These are phyloP conservation scores for Triticum urartu DNA, from an alignment of 176 grass and related monocot genomes.

Conservation along the genomic window DNA sequence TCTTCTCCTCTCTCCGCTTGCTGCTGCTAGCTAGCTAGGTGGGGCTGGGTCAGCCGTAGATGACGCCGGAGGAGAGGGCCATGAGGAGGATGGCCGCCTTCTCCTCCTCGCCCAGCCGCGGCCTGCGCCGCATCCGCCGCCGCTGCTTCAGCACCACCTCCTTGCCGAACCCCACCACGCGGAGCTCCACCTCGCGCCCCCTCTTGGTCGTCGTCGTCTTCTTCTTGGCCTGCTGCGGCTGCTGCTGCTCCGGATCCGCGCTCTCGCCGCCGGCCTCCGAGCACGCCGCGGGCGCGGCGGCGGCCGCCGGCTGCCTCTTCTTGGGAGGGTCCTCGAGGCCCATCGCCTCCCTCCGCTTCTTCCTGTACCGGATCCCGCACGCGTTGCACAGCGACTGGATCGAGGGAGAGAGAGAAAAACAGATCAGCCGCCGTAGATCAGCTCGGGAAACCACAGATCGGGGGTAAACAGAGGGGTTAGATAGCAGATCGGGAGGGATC, in stretches of 20 bases:
- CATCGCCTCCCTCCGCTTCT: constrained; percentile 66
- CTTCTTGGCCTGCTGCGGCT: constrained; percentile 19
- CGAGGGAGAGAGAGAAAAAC: neutral
- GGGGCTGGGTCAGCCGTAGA: constrained; percentile 49
- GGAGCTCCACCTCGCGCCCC: constrained; percentile 36
- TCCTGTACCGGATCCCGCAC: constrained; percentile 95
- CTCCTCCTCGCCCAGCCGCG: constrained; percentile 65
- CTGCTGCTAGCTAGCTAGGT: neutral
- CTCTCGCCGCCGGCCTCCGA: constrained; percentile 35
- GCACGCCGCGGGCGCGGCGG: constrained; percentile 9
- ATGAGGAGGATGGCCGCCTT: constrained; percentile 86
- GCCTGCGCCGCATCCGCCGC: constrained; percentile 62
- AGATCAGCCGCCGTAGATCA: constrained; percentile 1
- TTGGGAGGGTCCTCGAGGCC: constrained; percentile 49
- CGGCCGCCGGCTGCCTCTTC: constrained; percentile 43
- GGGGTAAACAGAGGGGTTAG: neutral
- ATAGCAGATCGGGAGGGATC: constrained; percentile 6
- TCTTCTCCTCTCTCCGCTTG: neutral
- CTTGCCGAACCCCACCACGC: constrained; percentile 49
- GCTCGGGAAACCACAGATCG: constrained; percentile 9
- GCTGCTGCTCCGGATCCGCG: neutral
- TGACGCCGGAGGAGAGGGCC: constrained; percentile 82
- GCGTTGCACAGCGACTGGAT: constrained; percentile 95
- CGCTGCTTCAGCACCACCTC: constrained; percentile 67
- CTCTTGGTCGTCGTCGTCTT: constrained; percentile 33